These are phyloP conservation scores for Epichloe amarillans DNA, from an alignment of 2,329 filamentous ascomycete species.

Conservation along the genomic window DNA sequence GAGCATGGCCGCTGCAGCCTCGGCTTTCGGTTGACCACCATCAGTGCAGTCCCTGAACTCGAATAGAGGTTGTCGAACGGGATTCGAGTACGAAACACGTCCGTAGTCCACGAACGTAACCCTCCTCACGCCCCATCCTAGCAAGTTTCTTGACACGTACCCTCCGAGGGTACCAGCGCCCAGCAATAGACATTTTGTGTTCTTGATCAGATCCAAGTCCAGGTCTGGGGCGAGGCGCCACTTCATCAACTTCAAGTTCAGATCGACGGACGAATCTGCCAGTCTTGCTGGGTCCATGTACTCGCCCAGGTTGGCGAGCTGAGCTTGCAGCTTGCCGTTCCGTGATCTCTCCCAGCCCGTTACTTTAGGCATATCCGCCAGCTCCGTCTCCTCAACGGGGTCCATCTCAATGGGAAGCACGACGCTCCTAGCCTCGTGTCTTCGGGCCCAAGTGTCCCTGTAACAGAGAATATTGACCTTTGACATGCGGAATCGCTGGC, in stretches of 20 bases:
- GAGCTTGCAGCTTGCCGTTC: conserved; percentile 62
- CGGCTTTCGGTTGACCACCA: conserved; percentile 74
- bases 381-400: conserved; percentile 27
- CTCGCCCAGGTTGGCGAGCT: conserved; percentile 70
- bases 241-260: conserved; percentile 97
- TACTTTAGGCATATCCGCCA: conserved; percentile 62
- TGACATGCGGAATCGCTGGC: conserved; percentile 64
- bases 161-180: conserved; percentile 88
- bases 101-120: conserved; percentile 96
- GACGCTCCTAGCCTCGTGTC: conserved; percentile 71
- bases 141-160: conserved; percentile 80
- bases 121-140: conserved; percentile 91
- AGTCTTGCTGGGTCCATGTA: conserved; percentile 85
- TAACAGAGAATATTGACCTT: conserved; percentile 82
- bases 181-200: conserved; percentile 77
- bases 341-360: conserved; percentile 90
- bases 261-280: conserved; percentile 86
- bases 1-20: conserved; percentile 65
- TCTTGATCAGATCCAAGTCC: conserved; percentile 77
- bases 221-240: conserved; percentile 89
- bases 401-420: conserved; percentile 56
- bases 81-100: conserved; percentile 88
- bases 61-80: conserved; percentile 87
- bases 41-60: conserved; percentile 77
- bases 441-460: conserved; percentile 63